Evolutionary conservation across 805 yeast genomes (phyloP), one percentile per base, ranked within the genome.

Genomic region (Suhomyces sp.): DNA sequence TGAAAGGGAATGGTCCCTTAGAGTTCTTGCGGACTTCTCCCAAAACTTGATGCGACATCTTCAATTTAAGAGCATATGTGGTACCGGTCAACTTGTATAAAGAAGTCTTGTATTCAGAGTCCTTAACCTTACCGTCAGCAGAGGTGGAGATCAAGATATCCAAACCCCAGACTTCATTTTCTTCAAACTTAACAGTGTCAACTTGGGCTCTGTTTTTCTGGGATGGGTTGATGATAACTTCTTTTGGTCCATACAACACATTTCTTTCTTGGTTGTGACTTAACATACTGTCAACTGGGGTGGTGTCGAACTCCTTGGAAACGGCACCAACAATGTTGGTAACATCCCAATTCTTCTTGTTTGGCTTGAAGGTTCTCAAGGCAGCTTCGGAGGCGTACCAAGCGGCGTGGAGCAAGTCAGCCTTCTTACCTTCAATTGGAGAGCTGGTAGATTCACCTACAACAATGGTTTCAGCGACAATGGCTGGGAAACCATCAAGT

Each of bases 341-440:
- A 40, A 84, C 82, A 47, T 83, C 88, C 77, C 78, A 79, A 71
- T 83, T 83, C 62, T 73, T 77, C 58, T 76, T 76, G 40, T 84
- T 84, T 28, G 80, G 77, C 59, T 70, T 72, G 60, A 83, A 66
- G 27, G 77, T 70, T 60, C 88, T 74, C 39, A 83, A 63, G 28
- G 91, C 90, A 28, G 88, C 88, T 68, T 83, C 88, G 24, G 83
- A 70, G n/a, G 90, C 85, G 48, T 72, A 72, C 79, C 83, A 77
- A 12, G 88, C 88, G 34, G 88, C 81, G 45, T 79, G 70, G 39
- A 83, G 54, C 49, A 78, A 77, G 56, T 83, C 86, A 33, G 88
- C 88, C 39, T 70, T 74, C 42, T 61, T 63, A 39, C 87, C 87
- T 25, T 76, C 63, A 33, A 70, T 60, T n/a, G 69, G 65, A 4